A percentile compares a stretch with the other conserved stretches of the same genome.
phyloP scores from a whole-genome alignment of 345 rosid genomes.

The Kernera saxatilis region DNA sequence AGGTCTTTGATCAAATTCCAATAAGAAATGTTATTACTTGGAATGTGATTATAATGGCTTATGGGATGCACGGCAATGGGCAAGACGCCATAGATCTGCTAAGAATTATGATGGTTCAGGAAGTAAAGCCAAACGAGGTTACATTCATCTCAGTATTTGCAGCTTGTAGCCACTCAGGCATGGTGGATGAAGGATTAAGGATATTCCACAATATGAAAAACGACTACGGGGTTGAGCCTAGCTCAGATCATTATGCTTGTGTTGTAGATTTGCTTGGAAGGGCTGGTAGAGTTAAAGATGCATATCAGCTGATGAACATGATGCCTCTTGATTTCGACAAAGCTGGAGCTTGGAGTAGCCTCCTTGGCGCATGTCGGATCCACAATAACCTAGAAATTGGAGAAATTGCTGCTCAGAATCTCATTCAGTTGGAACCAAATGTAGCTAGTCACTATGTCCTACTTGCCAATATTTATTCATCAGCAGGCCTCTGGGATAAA shows the following conservation, averaged over 20 bases:
- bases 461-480: constrained; percentile 78
- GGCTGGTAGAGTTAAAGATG: constrained; percentile 65
- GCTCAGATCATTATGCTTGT: constrained; percentile 84
- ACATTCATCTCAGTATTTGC: constrained; percentile 74
- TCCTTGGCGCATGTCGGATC: constrained; percentile 76
- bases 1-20: constrained; percentile 61
- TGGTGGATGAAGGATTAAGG: constrained; percentile 69
- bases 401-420: constrained; percentile 64
- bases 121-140: constrained; percentile 65
- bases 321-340: constrained; percentile 59
- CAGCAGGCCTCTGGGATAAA: constrained; percentile 73
- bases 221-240: constrained; percentile 48
- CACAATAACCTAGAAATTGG: constrained; percentile 70
- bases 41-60: constrained; percentile 89
- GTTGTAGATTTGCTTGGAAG: constrained; percentile 85
- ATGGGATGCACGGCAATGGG: constrained; percentile 90
- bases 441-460: constrained; percentile 89
- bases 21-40: constrained; percentile 66
- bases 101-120: constrained; percentile 39
- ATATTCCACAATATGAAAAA: constrained; percentile 67
- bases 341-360: constrained; percentile 77
- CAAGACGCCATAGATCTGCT: constrained; percentile 60
- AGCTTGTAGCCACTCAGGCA: constrained; percentile 86
- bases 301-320: constrained; percentile 43
- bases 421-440: constrained; percentile 60